Evolutionary conservation across 495 filamentous ascomycete genomes (phyloP).

Genomic region (Niebla homalea): DNA sequence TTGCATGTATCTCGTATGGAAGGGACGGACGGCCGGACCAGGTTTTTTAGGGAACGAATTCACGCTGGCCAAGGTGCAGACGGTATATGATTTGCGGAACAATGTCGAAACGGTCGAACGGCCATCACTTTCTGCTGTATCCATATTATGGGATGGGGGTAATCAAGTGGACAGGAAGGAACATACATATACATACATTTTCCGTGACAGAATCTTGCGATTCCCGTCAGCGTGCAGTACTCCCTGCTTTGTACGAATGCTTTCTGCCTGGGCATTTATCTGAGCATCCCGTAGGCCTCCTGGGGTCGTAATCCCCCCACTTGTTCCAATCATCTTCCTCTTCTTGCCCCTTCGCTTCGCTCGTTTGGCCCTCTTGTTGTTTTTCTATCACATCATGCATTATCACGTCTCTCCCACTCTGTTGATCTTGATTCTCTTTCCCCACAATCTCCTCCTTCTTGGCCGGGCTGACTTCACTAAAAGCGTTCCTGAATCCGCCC

Average conservation of each 20-base stretch:
- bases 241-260: too few relatives aligned
- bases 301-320: slow-evolving; percentile 38
- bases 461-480: slow-evolving; percentile 23
- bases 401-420: slow-evolving; percentile 48
- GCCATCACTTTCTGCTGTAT: neutral
- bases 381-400: slow-evolving; percentile 36
- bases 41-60: too few relatives aligned
- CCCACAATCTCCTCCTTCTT: slow-evolving; percentile 35
- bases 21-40: too few relatives aligned
- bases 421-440: slow-evolving; percentile 44
- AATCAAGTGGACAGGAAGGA: neutral
- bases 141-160: neutral
- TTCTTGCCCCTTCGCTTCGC: neutral
- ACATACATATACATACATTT: too few relatives aligned
- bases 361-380: slow-evolving; percentile 34
- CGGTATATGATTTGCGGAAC: too few relatives aligned
- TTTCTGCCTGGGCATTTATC: slow-evolving; percentile 27
- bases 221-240: too few relatives aligned
- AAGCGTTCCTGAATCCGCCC: slow-evolving; percentile 50
- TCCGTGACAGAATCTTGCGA: too few relatives aligned
- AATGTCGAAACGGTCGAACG: neutral
- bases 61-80: too few relatives aligned
- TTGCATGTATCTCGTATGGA: too few relatives aligned
- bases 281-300: slow-evolving; percentile 37
- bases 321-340: slow-evolving; percentile 22